phyloP scores from a whole-genome alignment of 805 yeast species.

The Nakazawaea ambrosiae region DNA sequence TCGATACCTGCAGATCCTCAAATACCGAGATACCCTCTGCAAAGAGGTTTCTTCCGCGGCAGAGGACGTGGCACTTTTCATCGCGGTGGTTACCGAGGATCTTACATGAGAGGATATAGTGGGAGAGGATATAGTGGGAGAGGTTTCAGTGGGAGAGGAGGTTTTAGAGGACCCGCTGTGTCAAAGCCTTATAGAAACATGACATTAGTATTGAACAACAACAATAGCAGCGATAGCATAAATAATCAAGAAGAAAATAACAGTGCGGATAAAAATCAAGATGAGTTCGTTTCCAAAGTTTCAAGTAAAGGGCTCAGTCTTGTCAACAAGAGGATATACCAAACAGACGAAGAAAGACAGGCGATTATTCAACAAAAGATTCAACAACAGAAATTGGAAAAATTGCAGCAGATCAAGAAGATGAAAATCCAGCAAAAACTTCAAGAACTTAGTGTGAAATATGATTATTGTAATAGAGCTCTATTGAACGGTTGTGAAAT shows the following conservation, averaged over 20 bases:
- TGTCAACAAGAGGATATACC: conserved; percentile 29
- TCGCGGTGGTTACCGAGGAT: conserved; percentile 5
- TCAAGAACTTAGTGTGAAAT: conserved; percentile 26
- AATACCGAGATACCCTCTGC: no score
- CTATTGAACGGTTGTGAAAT: conserved; percentile 33
- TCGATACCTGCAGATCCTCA: conserved; percentile 7
- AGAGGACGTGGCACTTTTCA: no score
- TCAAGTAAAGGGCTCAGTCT: conserved; percentile 31
- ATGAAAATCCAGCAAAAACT: conserved; percentile 15
- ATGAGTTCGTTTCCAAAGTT: conserved; percentile 22
- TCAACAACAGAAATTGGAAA: conserved; percentile 13
- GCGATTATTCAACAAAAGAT: conserved; percentile 17
- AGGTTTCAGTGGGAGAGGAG: conserved; percentile 15
- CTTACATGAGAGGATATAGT: conserved; percentile 15
- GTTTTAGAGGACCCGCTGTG: conserved; percentile 15
- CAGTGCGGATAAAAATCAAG: not conserved
- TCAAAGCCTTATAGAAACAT: conserved; percentile 21
- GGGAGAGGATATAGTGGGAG: conserved; percentile 16
- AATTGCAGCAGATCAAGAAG: conserved; percentile 12
- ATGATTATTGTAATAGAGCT: conserved; percentile 39
- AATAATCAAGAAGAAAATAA: conserved; percentile 9
- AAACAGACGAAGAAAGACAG: conserved; percentile 21
- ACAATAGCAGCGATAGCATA: conserved; percentile 13
- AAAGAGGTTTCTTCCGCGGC: no score
- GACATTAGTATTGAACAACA: conserved; percentile 23